Percentiles rank a stretch among this genome's conserved stretches.
These are phyloP conservation scores for Colletotrichum spaethianum DNA, from an alignment of 2,329 filamentous ascomycete genomes.

Conservation along the genomic window DNA sequence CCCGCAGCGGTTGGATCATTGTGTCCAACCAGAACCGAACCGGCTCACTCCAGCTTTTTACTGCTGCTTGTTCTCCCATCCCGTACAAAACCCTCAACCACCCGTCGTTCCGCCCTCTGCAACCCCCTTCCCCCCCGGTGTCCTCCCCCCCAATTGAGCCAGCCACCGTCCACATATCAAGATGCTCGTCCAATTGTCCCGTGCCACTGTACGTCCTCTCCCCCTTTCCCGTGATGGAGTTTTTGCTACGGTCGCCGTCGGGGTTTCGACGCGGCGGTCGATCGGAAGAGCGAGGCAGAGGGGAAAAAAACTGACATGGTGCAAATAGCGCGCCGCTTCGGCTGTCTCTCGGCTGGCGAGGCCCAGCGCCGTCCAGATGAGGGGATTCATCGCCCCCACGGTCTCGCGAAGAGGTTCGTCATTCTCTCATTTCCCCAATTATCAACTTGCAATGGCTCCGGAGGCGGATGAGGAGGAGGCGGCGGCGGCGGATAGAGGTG, in stretches of 20 bases:
- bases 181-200: constrained; percentile 70
- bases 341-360: constrained; percentile 65
- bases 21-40: constrained; percentile 36
- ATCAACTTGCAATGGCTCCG: constrained; percentile 3
- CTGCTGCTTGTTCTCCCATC: constrained; percentile 30
- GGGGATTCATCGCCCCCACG: constrained; percentile 73
- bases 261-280: constrained; percentile 8
- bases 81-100: constrained; percentile 44
- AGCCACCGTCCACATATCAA: constrained; percentile 58
- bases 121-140: constrained; percentile 47
- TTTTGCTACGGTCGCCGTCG: constrained; percentile 4
- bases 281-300: constrained; percentile 1
- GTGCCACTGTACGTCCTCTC: constrained; percentile 66
- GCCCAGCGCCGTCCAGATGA: constrained; percentile 61
- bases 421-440: constrained; percentile 27
- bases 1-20: constrained; percentile 31
- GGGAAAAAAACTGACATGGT: constrained; percentile 30
- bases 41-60: constrained; percentile 43
- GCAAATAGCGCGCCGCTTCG: constrained; percentile 62
- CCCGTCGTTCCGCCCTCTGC: constrained; percentile 29
- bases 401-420: constrained; percentile 74
- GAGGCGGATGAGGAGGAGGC: background rate
- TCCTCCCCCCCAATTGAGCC: constrained; percentile 61
- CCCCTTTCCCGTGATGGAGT: constrained; percentile 14
- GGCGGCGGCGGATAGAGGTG: constrained; percentile 2